phyloP scores from a whole-genome alignment of 2,329 filamentous ascomycete genomes.

The Pseudogymnoascus sp. region DNA sequence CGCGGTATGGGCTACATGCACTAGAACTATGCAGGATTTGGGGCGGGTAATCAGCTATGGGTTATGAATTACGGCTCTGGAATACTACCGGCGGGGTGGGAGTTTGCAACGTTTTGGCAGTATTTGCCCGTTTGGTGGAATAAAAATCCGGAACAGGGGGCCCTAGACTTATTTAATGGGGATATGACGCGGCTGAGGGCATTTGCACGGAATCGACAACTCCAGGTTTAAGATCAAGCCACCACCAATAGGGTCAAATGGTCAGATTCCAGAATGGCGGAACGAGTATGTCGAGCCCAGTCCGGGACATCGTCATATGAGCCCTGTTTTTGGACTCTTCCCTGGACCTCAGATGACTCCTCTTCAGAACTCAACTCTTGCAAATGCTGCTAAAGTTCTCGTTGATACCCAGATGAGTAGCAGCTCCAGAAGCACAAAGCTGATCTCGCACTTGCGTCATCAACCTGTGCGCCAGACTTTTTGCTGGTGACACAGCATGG shows the following conservation, averaged over 20 bases:
- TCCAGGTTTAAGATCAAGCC: too few species aligned
- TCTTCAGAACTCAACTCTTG: constrained; percentile 16
- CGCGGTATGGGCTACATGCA: too few species aligned
- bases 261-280: constrained; percentile 31
- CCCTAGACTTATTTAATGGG: too few species aligned
- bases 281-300: constrained; percentile 32
- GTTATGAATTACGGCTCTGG: too few species aligned
- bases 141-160: too few species aligned
- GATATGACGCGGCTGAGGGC: too few species aligned
- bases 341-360: constrained; percentile 34
- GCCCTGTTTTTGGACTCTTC: constrained; percentile 41
- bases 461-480: constrained; percentile 40
- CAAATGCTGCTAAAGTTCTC: constrained; percentile 22
- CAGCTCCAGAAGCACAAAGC: constrained; percentile 39
- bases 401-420: constrained; percentile 23
- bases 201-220: too few species aligned
- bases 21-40: too few species aligned
- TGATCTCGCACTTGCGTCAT: constrained; percentile 45
- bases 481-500: constrained; percentile 23
- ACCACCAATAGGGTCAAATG: background rate
- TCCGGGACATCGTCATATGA: constrained; percentile 42
- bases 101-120: too few species aligned
- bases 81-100: too few species aligned
- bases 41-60: too few species aligned
- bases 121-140: too few species aligned